Conservation (phyloP, 1,139 yeast species). For the Debaryomyces subglobosus region DNA sequence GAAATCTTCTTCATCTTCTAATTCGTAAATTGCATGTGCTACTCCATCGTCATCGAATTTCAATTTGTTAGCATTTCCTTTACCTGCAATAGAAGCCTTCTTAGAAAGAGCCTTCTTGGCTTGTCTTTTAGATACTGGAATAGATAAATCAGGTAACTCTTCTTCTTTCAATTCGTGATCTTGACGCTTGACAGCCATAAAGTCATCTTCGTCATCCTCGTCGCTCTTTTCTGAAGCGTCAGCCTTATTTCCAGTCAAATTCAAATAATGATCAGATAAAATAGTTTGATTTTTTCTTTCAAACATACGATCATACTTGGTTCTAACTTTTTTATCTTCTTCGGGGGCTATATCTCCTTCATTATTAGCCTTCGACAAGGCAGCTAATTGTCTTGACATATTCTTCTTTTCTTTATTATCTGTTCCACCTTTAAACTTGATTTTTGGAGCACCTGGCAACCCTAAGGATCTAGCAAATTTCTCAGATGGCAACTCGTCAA, state of each 20-base stretch:
- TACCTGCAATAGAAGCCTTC: constrained; percentile 67
- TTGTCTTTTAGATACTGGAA: constrained; percentile 83
- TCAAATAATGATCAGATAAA: constrained; percentile 82
- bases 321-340: constrained; percentile 57
- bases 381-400: constrained; percentile 68
- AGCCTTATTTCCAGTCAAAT: constrained; percentile 54
- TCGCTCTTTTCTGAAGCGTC: constrained; percentile 37
- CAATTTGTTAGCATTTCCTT: constrained; percentile 76
- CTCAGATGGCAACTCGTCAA: constrained; percentile 77
- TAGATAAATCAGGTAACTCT: constrained; percentile 60
- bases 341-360: constrained; percentile 59
- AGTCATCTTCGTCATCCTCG: constrained; percentile 63
- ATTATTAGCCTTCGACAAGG: constrained; percentile 61
- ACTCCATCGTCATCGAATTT: constrained; percentile 92
- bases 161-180: constrained; percentile 71
- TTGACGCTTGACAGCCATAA: constrained; percentile 74
- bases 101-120: constrained; percentile 86
- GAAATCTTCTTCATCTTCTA: constrained; percentile 90
- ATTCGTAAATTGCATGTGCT: constrained; percentile 88
- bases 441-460: constrained; percentile 93
- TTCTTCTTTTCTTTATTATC: constrained; percentile 76
- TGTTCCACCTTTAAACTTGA: constrained; percentile 62
- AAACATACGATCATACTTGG: constrained; percentile 95
- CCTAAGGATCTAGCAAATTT: constrained; percentile 87
- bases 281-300: constrained; percentile 93